Percentiles rank a stretch among this genome's conserved stretches.
phyloP scores from a whole-genome alignment of 768 basidiomycete species.

The Leccinum sublutescens region DNA sequence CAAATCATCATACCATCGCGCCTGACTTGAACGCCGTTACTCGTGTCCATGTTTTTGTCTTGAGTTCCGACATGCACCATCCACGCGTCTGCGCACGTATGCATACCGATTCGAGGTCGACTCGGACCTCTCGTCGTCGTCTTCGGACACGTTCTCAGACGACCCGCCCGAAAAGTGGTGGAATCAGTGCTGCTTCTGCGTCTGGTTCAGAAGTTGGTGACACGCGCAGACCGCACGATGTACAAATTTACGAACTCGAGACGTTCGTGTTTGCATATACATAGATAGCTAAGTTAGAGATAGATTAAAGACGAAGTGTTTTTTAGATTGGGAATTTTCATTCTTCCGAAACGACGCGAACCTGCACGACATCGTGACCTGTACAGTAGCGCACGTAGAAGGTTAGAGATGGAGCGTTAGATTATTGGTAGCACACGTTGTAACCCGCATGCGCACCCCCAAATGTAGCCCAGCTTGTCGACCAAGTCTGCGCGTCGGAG shows the following conservation, averaged over 20 bases:
- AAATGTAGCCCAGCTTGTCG: too few species aligned
- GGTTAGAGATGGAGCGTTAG: too few species aligned
- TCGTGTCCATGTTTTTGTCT: not conserved
- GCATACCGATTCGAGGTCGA: slow-evolving; percentile 24
- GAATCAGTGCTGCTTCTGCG: slow-evolving; percentile 12
- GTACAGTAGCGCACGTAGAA: too few species aligned
- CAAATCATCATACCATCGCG: not conserved
- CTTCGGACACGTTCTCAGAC: slow-evolving; percentile 23
- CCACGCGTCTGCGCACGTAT: slow-evolving; percentile 5
- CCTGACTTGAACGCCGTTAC: not conserved
- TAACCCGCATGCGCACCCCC: too few species aligned
- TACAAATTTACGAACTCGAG: not conserved
- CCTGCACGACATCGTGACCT: too few species aligned
- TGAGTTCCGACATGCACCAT: slow-evolving; percentile 5
- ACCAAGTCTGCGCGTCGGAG: not conserved
- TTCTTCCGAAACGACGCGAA: not conserved
- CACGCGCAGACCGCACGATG: not conserved
- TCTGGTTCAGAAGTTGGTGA: slow-evolving; percentile 29
- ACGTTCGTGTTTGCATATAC: not conserved
- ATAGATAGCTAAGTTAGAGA: not conserved
- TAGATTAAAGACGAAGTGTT: not conserved
- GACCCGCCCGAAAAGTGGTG: slow-evolving; percentile 23
- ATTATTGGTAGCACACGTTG: too few species aligned
- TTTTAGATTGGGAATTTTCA: not conserved
- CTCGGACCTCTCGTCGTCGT: slow-evolving; percentile 25